A percentile compares a stretch with the other conserved stretches of the same genome.
These are phyloP conservation scores for Quercus glauca DNA, from an alignment of 306 rosid genomes.

Conservation along the genomic window DNA sequence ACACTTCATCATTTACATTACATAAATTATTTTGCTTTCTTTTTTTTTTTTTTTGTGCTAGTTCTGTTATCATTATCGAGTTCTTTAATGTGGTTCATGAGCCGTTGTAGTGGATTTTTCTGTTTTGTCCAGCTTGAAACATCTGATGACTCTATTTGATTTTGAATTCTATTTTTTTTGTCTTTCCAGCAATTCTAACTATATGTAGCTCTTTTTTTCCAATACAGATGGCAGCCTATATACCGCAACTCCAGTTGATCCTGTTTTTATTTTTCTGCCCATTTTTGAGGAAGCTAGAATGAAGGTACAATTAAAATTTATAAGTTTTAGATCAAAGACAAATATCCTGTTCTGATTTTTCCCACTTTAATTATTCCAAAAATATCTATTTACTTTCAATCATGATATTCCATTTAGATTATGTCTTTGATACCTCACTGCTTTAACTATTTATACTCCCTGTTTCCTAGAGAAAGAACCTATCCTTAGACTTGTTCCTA, in stretches of 20 bases:
- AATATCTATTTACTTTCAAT: background rate
- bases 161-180: background rate
- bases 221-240: slow-evolving; percentile 74
- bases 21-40: background rate
- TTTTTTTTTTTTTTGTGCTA: background rate
- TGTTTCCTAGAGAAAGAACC: background rate
- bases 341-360: slow-evolving; percentile 21
- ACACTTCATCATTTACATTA: background rate
- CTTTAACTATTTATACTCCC: background rate
- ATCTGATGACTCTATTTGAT: background rate
- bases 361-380: background rate
- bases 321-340: background rate
- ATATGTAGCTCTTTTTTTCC: background rate
- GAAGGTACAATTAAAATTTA: slow-evolving; percentile 49
- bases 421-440: background rate
- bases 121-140: background rate
- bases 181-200: background rate
- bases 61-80: background rate
- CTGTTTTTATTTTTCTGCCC: slow-evolving; percentile 82
- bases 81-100: background rate
- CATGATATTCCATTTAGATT: background rate
- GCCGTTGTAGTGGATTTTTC: background rate
- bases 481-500: no score
- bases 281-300: slow-evolving; percentile 86
- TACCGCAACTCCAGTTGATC: slow-evolving; percentile 81